phyloP scores from a whole-genome alignment of 371 early-diverging fungal genomes.

The Mortierella sp. region DNA sequence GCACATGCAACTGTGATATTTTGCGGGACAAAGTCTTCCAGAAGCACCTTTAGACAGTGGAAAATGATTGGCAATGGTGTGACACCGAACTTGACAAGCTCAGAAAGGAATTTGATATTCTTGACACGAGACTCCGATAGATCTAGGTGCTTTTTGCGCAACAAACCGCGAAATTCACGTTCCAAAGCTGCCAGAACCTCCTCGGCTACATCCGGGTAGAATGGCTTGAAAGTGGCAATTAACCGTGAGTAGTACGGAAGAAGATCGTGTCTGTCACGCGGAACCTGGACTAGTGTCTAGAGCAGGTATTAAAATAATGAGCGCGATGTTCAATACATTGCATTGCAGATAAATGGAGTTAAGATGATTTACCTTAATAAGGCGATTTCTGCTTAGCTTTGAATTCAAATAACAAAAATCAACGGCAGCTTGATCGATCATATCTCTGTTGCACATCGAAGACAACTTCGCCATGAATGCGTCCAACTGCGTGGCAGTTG shows the following conservation, averaged over 20 bases:
- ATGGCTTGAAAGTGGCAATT: constrained; percentile 87
- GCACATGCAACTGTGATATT: constrained; percentile 90
- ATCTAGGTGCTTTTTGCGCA: constrained; percentile 77
- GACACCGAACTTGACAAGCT: constrained; percentile 93
- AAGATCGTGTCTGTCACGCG: constrained; percentile 85
- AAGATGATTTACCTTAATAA: constrained; percentile 67
- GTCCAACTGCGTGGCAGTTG: constrained; percentile 71
- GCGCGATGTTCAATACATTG: background rate
- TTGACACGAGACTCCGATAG: constrained; percentile 82
- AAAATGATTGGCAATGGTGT: constrained; percentile 85
- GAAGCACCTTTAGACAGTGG: constrained; percentile 83
- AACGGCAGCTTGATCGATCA: constrained; percentile 91
- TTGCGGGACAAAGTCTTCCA: constrained; percentile 85
- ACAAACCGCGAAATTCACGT: constrained; percentile 79
- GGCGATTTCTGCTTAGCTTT: constrained; percentile 80
- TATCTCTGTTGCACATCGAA: constrained; percentile 82
- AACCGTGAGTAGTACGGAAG: constrained; percentile 93
- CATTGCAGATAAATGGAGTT: background rate
- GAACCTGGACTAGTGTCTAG: constrained; percentile 80
- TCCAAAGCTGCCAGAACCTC: constrained; percentile 79
- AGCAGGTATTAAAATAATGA: background rate
- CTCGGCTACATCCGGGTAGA: constrained; percentile 88
- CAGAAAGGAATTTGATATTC: constrained; percentile 89
- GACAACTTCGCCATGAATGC: constrained; percentile 83
- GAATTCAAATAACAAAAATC: constrained; percentile 94